Base-by-base conservation (phyloP, 352 stramenopile genomes). In the Elongisporangium anandrum region DNA sequence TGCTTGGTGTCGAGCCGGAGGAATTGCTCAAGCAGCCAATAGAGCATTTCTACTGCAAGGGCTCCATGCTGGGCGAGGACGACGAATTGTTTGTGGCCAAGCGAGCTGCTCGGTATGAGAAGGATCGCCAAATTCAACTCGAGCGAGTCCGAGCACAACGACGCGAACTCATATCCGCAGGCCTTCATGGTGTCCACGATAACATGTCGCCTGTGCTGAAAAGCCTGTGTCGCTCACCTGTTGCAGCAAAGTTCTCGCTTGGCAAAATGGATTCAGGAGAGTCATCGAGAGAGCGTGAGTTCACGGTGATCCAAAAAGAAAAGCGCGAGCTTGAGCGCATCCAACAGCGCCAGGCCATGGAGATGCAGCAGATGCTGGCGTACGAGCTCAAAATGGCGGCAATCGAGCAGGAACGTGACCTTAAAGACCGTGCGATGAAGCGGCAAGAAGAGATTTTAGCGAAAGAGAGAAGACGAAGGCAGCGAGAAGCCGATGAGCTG, bases 271-370 rank as follows among this genome's bases (percentile, higher is more conserved):
- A 38, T 24, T 24, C 24, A 29, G 39, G 34, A 20, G 12, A 47
- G 60, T 65, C 55, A 5, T 68, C 60, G 7, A 41, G 12, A 17
- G 52, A 68, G 13, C 58, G 65, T 15, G 79, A 88, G n/a, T 80
- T 72, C 45, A 81, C 70, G 0, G 68, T 81, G n/a, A 71, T 94
- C 19, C 75, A 88, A 54, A 71, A 71, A 0, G 85, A 94, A 55
- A 88, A 87, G 49, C 67, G 68, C 21, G 77, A 87, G 39, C 59
- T 94, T 1, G 80, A 90, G 52, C 73, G 80, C n/a, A 92, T 94
- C 22, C 74, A 79, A 55, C 71, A 75, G 19, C 85, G 85, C 0
- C 85, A 91, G 60, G 65, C 75, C 0, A 59, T 77, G 1, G 84
- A 92, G 41, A 77, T 92, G 73, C 81, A 94, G 64, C 81, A 92